Evolutionary conservation across 352 stramenopile genomes (phyloP).

Genomic region (Phytophthora aleatoria): DNA sequence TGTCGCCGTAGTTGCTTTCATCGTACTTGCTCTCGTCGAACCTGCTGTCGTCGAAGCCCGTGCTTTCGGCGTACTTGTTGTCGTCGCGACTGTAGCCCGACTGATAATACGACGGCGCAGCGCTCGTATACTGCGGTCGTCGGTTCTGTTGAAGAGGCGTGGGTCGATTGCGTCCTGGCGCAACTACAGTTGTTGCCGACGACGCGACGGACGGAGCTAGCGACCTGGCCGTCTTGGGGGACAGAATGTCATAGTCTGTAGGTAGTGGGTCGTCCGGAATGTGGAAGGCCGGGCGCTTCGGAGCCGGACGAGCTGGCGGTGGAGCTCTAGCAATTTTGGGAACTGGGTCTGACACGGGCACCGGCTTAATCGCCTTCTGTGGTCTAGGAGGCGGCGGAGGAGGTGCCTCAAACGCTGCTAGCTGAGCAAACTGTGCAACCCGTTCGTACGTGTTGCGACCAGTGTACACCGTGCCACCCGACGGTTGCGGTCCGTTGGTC

Average conservation of each 20-base stretch:
- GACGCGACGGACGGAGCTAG: conserved; percentile 36
- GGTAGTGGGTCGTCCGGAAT: conserved; percentile 18
- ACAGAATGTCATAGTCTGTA: conserved; percentile 34
- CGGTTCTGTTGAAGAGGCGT: conserved; percentile 34
- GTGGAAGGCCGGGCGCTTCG: conserved; percentile 19
- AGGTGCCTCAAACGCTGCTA: conserved; percentile 38
- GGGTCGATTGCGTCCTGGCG: conserved; percentile 34
- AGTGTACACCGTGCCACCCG: conserved; percentile 36
- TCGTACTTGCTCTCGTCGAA: conserved; percentile 31
- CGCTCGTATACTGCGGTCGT: conserved; percentile 25
- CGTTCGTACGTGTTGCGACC: conserved; percentile 31
- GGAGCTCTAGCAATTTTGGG: conserved; percentile 25
- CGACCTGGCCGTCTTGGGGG: conserved; percentile 36
- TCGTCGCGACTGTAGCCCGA: conserved; percentile 16
- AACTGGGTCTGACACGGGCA: conserved; percentile 23
- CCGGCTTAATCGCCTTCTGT: conserved; percentile 31
- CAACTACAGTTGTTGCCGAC: conserved; percentile 30
- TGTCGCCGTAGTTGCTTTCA: conserved; percentile 27
- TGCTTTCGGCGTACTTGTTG: conserved; percentile 17
- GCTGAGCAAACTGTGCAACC: conserved; percentile 35
- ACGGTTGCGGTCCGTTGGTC: conserved; percentile 13
- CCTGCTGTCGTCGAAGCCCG: conserved; percentile 19
- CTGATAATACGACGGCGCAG: conserved; percentile 29
- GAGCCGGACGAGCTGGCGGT: conserved; percentile 11
- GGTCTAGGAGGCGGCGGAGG: conserved; percentile 26